phyloP scores from a whole-genome alignment of 768 basidiomycete species.

The Russula virescens region DNA sequence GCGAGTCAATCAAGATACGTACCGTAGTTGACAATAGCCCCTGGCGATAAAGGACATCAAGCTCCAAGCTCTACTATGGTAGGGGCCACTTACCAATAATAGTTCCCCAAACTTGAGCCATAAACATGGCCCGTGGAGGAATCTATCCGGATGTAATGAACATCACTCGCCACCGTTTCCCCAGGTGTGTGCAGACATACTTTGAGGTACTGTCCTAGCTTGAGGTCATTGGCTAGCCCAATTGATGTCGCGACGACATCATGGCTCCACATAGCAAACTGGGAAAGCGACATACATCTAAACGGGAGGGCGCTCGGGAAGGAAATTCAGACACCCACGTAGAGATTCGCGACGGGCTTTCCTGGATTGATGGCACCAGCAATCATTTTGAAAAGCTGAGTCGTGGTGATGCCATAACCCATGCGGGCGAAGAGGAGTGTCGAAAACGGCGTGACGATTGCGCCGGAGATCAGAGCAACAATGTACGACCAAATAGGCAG shows the following conservation, averaged over 20 bases:
- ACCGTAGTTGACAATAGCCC: constrained; percentile 36
- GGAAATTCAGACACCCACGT: constrained; percentile 33
- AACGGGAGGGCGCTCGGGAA: neutral
- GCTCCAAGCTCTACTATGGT: neutral
- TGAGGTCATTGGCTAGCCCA: constrained; percentile 48
- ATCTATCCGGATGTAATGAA: constrained; percentile 39
- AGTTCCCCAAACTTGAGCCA: constrained; percentile 61
- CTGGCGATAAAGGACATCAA: constrained; percentile 1
- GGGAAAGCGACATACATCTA: neutral
- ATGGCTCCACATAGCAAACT: constrained; percentile 69
- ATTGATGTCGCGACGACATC: constrained; percentile 53
- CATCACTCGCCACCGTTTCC: too few relatives aligned
- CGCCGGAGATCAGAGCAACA: constrained; percentile 47
- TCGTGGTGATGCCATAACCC: constrained; percentile 56
- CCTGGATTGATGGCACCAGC: constrained; percentile 56
- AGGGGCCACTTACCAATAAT: constrained; percentile 39
- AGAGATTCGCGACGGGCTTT: constrained; percentile 62
- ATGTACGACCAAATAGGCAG: constrained; percentile 61
- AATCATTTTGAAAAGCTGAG: constrained; percentile 61
- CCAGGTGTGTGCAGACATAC: neutral
- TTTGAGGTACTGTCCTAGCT: constrained; percentile 46
- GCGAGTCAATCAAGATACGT: neutral
- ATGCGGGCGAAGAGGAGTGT: constrained; percentile 51
- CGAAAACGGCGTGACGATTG: constrained; percentile 45
- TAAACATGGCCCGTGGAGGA: constrained; percentile 60